Conservation (phyloP, 176 grass and related monocot species). For the Bromus sterilis region DNA sequence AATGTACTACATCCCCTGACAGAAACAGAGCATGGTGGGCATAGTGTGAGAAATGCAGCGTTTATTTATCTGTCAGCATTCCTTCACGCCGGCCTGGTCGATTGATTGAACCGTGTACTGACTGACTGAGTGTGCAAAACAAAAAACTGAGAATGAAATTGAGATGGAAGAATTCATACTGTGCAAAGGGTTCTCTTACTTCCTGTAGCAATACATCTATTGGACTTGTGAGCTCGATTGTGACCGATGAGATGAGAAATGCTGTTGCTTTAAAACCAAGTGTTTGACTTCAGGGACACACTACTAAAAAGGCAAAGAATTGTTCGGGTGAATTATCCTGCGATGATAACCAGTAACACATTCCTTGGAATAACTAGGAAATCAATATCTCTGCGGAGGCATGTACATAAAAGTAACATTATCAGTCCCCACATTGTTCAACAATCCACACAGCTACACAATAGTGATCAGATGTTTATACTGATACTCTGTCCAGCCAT, state of each 20-base stretch:
- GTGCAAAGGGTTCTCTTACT: conserved; percentile 15
- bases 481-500: background rate
- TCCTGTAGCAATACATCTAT: background rate
- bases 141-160: background rate
- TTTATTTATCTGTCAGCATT: conserved; percentile 23
- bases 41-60: background rate
- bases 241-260: background rate
- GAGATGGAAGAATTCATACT: conserved; percentile 7
- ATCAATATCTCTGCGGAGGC: no score
- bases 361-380: no score
- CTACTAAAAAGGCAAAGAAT: background rate
- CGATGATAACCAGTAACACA: no score
- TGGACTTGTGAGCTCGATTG: background rate
- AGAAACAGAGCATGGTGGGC: background rate
- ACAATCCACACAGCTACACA: no score
- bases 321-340: no score
- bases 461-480: background rate
- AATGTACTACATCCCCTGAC: conserved; percentile 68
- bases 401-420: no score
- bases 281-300: background rate
- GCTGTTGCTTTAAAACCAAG: background rate
- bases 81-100: background rate
- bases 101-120: background rate
- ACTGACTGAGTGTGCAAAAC: background rate
- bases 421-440: no score